Evolutionary conservation across 495 filamentous ascomycete genomes (phyloP), one percentile per base, ranked within the genome.

Genomic region (Hypoxylon fuscum): DNA sequence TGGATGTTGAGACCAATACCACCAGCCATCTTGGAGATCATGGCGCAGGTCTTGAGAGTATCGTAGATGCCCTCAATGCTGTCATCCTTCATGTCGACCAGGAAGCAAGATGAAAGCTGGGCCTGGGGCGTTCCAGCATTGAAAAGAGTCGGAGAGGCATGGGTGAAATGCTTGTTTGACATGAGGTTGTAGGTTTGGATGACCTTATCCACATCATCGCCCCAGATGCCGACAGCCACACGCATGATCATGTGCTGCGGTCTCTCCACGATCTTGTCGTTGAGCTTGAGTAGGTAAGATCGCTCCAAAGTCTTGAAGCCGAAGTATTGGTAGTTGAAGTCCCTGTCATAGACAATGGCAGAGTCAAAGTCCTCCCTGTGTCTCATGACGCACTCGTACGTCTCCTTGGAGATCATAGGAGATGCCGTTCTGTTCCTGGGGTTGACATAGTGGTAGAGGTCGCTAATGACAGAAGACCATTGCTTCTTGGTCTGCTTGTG

Each of bases 401-500:
- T 92, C 53, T 90, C 79, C 64, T 93, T 73, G 12, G 93, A 90
- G 62, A 98, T 97, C 95, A 98, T 97, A 22, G 95, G 93, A 22
- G 92, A 90, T 20, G 83, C 73, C 66, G 84, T 90, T 34, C 81
- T 78, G 75, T 96, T 98, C 82, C 93, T 96, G 17, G 95, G 95
- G 79, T 98, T 98, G 73, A 96, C 78, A 77, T 97, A 98, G 79
- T 97, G 85, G 81, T 93, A 96, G 14, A 98, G 85, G 70, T 98
- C 95, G 62, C 87, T 88, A 64, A 98, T 85, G 55, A 98, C 95
- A 55, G 91, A 83, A 5, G 95, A 97, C 78, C 94, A 98, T 73
- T 97, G 94, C 83, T 98, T 98, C 84, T 97, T 97, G 32, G 95
- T 98, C 83, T 98, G 95, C 81, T 98, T 98, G 85, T 98, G 95